Base-by-base conservation (phyloP, 306 rosid species). In the Oxytropis ochrocephala region DNA sequence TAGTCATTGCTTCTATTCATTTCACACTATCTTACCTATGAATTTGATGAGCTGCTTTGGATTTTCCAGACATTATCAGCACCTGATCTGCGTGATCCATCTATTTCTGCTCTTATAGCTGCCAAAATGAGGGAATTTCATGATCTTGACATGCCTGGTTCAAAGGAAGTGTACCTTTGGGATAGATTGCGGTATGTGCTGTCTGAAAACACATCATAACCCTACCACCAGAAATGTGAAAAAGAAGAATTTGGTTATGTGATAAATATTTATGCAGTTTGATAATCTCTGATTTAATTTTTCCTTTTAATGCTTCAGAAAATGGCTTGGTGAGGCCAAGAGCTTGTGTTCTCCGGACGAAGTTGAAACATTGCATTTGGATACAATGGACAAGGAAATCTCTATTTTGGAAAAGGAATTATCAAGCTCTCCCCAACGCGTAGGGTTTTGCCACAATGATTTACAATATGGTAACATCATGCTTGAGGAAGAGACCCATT, bases 391-490 rank as follows among this genome's bases (percentile, higher is more conserved):
- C 44, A 67, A 73, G 16, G 96, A 91, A 75, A 79, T 88, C 49
- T 72, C 81, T 9, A 5, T 57, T 53, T 66, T 88, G 81, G 94
- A 89, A 77, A 79, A 75, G 41, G 77, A 82, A 33, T 70, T 88
- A 24, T 83, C 86, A 55, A 35, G 10, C 11, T 33, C 64, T 70
- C 69, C 48, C 44, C 82, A 74, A 55, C 11, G 17, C 8, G 64
- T 87, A 13, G 88, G 85, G 30, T 91, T 91, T 75, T 86, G 97
- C 76, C 97, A 91, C 84, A 91, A 88, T 12, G 97, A 91, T 80
- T 67, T 88, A 65, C 97, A 91, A 63, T 91, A 91, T 66, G 97
- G 97, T 8, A 91, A 91, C 79, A 82, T 91, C 55, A 89, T 91
- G 97, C 80, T 91, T 5, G 82, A 83, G 27, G 97, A 91, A 80